phyloP scores from a whole-genome alignment of 2,329 filamentous ascomycete genomes.

The Immersiporthe knoxdaviesiana region DNA sequence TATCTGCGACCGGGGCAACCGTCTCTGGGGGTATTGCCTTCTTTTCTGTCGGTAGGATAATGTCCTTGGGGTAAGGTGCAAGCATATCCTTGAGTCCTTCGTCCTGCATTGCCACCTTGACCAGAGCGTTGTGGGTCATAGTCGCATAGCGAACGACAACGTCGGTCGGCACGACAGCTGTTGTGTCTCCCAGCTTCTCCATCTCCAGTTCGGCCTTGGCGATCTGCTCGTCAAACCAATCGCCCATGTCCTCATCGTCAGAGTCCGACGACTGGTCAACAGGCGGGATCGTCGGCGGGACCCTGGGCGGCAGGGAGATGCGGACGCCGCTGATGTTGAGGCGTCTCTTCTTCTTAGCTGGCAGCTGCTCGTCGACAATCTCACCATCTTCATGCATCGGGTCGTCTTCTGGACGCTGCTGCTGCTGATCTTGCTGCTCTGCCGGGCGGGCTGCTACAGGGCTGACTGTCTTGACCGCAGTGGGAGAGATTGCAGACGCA shows the following conservation, averaged over 20 bases:
- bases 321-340: conserved; percentile 40
- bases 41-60: conserved; percentile 33
- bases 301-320: conserved; percentile 47
- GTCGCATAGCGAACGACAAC: conserved; percentile 52
- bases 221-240: conserved; percentile 59
- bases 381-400: conserved; percentile 26
- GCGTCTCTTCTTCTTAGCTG: conserved; percentile 32
- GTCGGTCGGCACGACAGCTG: conserved; percentile 44
- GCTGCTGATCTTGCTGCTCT: conserved; percentile 19
- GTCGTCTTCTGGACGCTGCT: conserved; percentile 6
- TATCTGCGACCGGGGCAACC: conserved; percentile 31
- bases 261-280: conserved; percentile 55
- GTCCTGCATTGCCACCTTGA: conserved; percentile 49
- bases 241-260: conserved; percentile 62
- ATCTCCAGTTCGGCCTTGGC: conserved; percentile 54
- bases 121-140: conserved; percentile 53
- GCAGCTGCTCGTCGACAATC: conserved; percentile 27
- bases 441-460: conserved; percentile 22
- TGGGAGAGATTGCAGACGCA: conserved; percentile 27
- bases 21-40: background rate
- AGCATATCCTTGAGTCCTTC: conserved; percentile 50
- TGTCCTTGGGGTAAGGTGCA: conserved; percentile 44
- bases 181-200: conserved; percentile 47
- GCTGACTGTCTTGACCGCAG: conserved; percentile 27
- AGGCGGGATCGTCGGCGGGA: conserved; percentile 34